phyloP scores from a whole-genome alignment of 768 basidiomycete species.

The Leccinum longicurvipes region DNA sequence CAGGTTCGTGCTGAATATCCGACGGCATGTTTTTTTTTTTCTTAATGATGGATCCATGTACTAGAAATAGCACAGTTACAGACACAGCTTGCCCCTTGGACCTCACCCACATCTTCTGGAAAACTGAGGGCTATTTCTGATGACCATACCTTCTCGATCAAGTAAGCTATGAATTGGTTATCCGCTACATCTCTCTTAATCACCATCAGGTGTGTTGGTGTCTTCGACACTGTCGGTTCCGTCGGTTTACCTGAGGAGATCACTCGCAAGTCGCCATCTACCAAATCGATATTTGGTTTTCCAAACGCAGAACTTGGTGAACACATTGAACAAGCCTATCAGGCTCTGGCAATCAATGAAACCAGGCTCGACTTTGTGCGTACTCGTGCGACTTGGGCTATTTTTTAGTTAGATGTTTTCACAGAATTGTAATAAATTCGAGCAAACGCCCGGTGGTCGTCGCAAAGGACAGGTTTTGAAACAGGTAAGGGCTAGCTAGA shows the following conservation, averaged over 20 bases:
- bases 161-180: conserved; percentile 38
- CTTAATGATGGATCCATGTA: background rate
- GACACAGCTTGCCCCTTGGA: conserved; percentile 52
- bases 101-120: conserved; percentile 47
- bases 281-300: conserved; percentile 61
- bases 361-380: conserved; percentile 65
- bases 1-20: conserved; percentile 33
- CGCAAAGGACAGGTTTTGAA: conserved; percentile 56
- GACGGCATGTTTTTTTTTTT: background rate
- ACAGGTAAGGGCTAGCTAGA: conserved; percentile 42
- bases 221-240: conserved; percentile 78
- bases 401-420: background rate
- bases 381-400: background rate
- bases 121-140: conserved; percentile 48
- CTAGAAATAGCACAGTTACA: conserved; percentile 40
- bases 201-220: conserved; percentile 55
- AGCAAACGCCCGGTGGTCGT: conserved; percentile 51
- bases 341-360: conserved; percentile 70
- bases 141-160: conserved; percentile 52
- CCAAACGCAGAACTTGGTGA: conserved; percentile 54
- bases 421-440: conserved; percentile 61
- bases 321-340: conserved; percentile 64
- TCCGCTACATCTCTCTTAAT: conserved; percentile 1
- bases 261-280: conserved; percentile 40
- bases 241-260: conserved; percentile 69